These are phyloP conservation scores for Lactarius deliciosus DNA, from an alignment of 768 basidiomycete species.

Conservation along the genomic window DNA sequence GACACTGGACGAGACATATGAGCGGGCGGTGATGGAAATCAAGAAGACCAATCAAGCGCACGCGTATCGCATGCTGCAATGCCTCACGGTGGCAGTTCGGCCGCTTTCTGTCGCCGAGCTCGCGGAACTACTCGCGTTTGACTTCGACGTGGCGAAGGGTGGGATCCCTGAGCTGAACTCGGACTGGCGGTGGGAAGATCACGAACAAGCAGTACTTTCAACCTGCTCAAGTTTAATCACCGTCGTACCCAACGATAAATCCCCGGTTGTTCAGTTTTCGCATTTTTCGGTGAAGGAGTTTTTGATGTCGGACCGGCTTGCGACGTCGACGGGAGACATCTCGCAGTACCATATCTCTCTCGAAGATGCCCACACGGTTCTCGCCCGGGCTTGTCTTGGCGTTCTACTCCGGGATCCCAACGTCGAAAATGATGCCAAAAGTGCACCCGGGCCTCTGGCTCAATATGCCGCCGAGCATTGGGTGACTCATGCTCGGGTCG, in stretches of 20 bases:
- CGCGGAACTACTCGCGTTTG: not conserved
- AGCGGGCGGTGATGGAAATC: not conserved
- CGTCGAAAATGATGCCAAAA: not conserved
- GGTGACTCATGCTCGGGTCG: not conserved
- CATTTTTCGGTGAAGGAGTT: not conserved
- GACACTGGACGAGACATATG: not conserved
- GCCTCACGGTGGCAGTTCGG: not conserved
- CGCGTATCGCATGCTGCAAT: not conserved
- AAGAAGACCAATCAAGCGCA: not conserved
- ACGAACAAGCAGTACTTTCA: not conserved
- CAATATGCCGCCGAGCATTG: not conserved
- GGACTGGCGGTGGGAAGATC: not conserved
- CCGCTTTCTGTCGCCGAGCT: not conserved
- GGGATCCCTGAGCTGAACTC: not conserved
- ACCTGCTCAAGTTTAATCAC: not conserved
- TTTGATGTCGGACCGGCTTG: not conserved
- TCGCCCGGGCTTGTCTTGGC: not conserved
- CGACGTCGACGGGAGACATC: not conserved
- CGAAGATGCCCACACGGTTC: not conserved
- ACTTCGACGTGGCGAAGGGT: not conserved
- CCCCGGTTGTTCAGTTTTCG: not conserved
- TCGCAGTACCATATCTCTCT: not conserved
- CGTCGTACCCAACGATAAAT: rapidly evolving
- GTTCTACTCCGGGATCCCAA: not conserved
- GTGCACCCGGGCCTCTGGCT: not conserved